Evolutionary conservation across 2,329 filamentous ascomycete genomes (phyloP), one percentile per base, ranked within the genome.

Genomic region (Cryphonectria nitschkei): DNA sequence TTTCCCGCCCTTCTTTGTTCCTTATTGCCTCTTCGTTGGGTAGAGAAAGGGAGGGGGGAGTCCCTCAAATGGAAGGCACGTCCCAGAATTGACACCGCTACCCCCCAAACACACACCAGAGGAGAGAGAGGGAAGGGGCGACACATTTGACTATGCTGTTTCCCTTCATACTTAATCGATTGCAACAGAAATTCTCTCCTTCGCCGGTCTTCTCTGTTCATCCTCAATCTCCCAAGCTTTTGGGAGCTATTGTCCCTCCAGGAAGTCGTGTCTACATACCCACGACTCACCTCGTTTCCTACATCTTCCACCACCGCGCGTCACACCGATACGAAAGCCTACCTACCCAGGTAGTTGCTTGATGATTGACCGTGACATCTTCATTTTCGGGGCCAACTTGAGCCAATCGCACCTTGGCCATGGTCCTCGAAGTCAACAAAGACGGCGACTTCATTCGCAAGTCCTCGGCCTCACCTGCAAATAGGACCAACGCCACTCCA

Each of bases 381-480:
- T 50, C n/a, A 32, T 32, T 34, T 32, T 14, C 16, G 19, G 22
- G 32, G 34, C 14, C 8, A 34, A 13, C n/a, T 16, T 34, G 26
- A 41, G 32, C 60, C 22, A 2, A 11, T 8, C 26, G 54, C 32
- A 16, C 7, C 19, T 26, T 66, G 2, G 16, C 32, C 64, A 66
- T 66, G 64, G 64, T 34, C 43, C 29, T 66, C 26, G 64, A 66
- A 29, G 26, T 66, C 50, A 39, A 34, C 3, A 32, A 56, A 37
- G 50, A 54, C 37, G 64, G 64, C 32, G 64, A 66, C 13, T 56
- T 54, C 22, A 6, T 66, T 37, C 50, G 50, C 50, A 32, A 29
- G 13, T 13, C 64, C 32, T 66, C 50, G 13, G 19, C 64, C 4
- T 54, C 64, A 8, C 32, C 64, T 34, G 43, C 6, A 3, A 32